A percentile compares a stretch with the other conserved stretches of the same genome.
phyloP scores from a whole-genome alignment of 2,329 filamentous ascomycete genomes.

The Penicillium sumatraense region DNA sequence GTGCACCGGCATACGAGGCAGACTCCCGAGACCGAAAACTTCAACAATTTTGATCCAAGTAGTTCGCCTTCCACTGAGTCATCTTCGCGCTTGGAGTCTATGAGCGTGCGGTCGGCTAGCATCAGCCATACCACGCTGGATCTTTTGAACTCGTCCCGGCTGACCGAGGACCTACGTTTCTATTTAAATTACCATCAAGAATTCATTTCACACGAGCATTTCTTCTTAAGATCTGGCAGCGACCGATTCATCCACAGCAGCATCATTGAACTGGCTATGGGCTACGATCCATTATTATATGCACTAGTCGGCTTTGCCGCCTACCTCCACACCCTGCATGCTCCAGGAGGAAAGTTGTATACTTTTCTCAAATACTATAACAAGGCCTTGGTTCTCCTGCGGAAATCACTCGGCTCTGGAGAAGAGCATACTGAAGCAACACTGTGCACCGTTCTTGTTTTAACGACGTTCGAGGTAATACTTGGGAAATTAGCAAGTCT shows the following conservation, averaged over 20 bases:
- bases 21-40: constrained; percentile 41
- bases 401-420: constrained; percentile 71
- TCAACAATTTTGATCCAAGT: constrained; percentile 49
- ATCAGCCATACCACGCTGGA: constrained; percentile 33
- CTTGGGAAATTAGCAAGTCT: background rate
- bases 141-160: constrained; percentile 30
- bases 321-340: constrained; percentile 77
- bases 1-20: constrained; percentile 33
- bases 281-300: constrained; percentile 81
- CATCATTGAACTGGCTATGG: constrained; percentile 73
- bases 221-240: constrained; percentile 73
- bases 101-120: constrained; percentile 39
- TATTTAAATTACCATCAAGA: constrained; percentile 80
- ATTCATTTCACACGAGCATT: constrained; percentile 80
- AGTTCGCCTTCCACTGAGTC: constrained; percentile 59
- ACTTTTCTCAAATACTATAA: constrained; percentile 91
- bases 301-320: constrained; percentile 86
- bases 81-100: constrained; percentile 40
- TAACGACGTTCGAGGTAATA: constrained; percentile 87
- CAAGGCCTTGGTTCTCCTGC: constrained; percentile 76
- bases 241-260: constrained; percentile 74
- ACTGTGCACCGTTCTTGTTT: constrained; percentile 83
- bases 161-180: constrained; percentile 71
- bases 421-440: constrained; percentile 75
- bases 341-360: constrained; percentile 73